These are phyloP conservation scores for Isatis lusitanica DNA, from an alignment of 441 rosid species.

Conservation along the genomic window DNA sequence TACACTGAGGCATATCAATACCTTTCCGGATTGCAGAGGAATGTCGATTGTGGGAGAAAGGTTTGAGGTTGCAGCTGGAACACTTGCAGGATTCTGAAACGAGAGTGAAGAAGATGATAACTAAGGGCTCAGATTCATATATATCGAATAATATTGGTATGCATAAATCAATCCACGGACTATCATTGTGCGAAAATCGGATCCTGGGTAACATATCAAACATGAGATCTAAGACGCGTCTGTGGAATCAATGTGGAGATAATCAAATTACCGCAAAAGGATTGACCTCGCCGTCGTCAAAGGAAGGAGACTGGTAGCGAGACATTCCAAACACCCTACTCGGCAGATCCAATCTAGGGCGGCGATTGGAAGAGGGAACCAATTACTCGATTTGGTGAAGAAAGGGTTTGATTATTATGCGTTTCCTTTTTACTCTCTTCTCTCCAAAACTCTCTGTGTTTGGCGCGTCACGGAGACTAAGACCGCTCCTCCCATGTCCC, in stretches of 20 bases:
- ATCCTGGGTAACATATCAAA: too few relatives aligned
- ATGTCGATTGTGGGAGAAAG: constrained; percentile 88
- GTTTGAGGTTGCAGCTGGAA: constrained; percentile 70
- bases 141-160: too few relatives aligned
- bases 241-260: too few relatives aligned
- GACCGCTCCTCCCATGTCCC: background rate
- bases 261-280: constrained; percentile 73
- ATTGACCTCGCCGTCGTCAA: constrained; percentile 82
- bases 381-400: too few relatives aligned
- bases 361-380: background rate
- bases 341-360: constrained; percentile 25
- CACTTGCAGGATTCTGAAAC: constrained; percentile 59
- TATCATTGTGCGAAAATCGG: too few relatives aligned
- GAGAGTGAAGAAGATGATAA: too few relatives aligned
- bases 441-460: background rate
- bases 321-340: constrained; percentile 51
- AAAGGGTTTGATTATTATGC: background rate
- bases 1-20: background rate
- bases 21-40: constrained; percentile 80
- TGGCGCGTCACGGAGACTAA: background rate
- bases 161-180: too few relatives aligned
- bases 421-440: background rate
- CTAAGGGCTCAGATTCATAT: too few relatives aligned
- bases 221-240: too few relatives aligned
- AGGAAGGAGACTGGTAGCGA: constrained; percentile 68